phyloP scores from a whole-genome alignment of 331 rosid genomes.

The Telfairia occidentalis region DNA sequence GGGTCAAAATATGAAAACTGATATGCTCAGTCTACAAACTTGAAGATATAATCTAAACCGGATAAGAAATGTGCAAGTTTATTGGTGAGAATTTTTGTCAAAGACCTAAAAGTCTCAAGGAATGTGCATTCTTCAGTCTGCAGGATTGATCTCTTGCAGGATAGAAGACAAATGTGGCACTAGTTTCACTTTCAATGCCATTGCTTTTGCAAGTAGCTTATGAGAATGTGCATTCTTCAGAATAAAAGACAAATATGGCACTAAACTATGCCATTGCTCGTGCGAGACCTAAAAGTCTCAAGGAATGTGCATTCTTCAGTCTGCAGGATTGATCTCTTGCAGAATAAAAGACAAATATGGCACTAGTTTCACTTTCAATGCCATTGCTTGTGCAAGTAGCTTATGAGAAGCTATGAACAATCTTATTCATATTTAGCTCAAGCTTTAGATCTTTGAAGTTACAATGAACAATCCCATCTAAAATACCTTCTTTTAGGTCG shows the following conservation, averaged over 20 bases:
- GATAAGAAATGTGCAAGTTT: not conserved
- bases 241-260: too few species aligned
- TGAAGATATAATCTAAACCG: not conserved
- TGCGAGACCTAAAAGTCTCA: not conserved
- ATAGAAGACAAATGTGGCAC: not conserved
- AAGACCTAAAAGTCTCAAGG: not conserved
- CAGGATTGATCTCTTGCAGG: not conserved
- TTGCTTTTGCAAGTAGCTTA: not conserved
- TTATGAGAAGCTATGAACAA: not conserved
- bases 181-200: not conserved
- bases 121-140: not conserved
- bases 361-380: not conserved
- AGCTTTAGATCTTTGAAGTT: not conserved
- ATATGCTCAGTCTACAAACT: not conserved
- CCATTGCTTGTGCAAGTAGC: not conserved
- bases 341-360: not conserved
- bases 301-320: not conserved
- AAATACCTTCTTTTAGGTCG: not conserved
- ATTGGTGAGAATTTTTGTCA: not conserved
- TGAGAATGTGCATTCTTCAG: too few species aligned
- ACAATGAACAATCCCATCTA: not conserved
- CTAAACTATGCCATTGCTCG: too few species aligned
- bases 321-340: not conserved
- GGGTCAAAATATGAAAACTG: not conserved
- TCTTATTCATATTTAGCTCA: not conserved